A percentile compares a stretch with the other conserved stretches of the same genome.
Evolutionary conservation across 192 early-diverging fungal species (phyloP).

Genomic region (Cetraspora pellucida): DNA sequence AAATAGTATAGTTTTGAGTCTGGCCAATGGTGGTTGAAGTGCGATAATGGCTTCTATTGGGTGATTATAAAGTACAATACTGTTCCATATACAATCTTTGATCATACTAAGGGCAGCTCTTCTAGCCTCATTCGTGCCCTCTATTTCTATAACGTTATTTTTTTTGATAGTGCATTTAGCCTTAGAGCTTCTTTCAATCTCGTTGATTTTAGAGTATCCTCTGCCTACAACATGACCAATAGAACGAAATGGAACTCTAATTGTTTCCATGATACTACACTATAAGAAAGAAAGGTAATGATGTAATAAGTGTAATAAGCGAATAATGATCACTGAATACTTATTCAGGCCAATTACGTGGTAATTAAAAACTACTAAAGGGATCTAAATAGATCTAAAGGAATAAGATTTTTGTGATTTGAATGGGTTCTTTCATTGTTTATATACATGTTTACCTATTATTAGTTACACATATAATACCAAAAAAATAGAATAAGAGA

Average conservation of each 20-base stretch:
- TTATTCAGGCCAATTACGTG: too few relatives aligned
- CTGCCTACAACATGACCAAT: neutral
- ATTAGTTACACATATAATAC: too few relatives aligned
- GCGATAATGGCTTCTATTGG: conserved; percentile 1
- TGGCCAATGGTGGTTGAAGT: neutral
- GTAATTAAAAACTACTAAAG: too few relatives aligned
- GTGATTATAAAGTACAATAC: neutral
- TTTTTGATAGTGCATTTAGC: neutral
- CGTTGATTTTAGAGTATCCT: neutral
- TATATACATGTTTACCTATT: too few relatives aligned
- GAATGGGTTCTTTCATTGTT: too few relatives aligned
- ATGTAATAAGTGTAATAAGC: too few relatives aligned
- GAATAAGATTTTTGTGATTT: too few relatives aligned
- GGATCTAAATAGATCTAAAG: too few relatives aligned
- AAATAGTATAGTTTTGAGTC: neutral
- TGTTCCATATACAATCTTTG: neutral
- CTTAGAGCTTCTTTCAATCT: neutral
- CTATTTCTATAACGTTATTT: neutral
- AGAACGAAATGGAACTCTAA: neutral
- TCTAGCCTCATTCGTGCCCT: neutral
- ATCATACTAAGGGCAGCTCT: neutral
- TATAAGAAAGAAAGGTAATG: too few relatives aligned
- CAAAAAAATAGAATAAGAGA: too few relatives aligned
- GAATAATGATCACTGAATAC: too few relatives aligned
- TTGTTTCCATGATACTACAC: neutral